Conservation (phyloP, 148 eudicot species). For the Cornus controversa region DNA sequence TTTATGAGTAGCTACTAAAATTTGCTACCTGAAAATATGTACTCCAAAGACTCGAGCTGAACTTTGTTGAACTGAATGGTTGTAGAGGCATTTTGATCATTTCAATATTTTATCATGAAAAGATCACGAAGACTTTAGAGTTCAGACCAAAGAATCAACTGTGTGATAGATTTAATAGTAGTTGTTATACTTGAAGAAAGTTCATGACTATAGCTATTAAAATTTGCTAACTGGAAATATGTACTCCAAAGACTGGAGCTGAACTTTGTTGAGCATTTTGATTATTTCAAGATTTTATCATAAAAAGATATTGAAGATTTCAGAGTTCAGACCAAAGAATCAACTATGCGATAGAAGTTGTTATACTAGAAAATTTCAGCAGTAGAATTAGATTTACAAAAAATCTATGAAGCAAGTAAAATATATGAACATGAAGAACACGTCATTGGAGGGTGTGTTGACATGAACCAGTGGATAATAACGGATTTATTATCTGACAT, state of each 20-base stretch:
- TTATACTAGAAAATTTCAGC: not conserved
- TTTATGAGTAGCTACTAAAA: not conserved
- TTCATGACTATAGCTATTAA: not conserved
- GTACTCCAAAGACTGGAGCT: not conserved
- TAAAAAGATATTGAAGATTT: not conserved
- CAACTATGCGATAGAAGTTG: not conserved
- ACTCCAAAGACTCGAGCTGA: not conserved
- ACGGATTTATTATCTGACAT: not conserved
- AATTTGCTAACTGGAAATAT: not conserved
- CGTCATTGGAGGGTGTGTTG: not conserved
- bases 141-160: too few species aligned
- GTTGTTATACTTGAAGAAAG: not conserved
- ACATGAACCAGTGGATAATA: not conserved
- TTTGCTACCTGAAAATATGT: not conserved
- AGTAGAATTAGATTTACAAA: not conserved
- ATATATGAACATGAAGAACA: not conserved
- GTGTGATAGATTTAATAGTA: too few species aligned
- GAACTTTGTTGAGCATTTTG: not conserved
- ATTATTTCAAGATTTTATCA: constrained; percentile 2
- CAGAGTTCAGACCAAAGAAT: not conserved
- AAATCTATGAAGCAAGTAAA: not conserved
- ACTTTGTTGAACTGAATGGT: not conserved
- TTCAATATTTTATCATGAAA: not conserved
- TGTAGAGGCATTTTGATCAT: too few species aligned
- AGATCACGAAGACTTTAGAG: too few species aligned